Evolutionary conservation across 768 basidiomycete species (phyloP), one percentile per base, ranked within the genome.

Genomic region (Leccinum imitatum): DNA sequence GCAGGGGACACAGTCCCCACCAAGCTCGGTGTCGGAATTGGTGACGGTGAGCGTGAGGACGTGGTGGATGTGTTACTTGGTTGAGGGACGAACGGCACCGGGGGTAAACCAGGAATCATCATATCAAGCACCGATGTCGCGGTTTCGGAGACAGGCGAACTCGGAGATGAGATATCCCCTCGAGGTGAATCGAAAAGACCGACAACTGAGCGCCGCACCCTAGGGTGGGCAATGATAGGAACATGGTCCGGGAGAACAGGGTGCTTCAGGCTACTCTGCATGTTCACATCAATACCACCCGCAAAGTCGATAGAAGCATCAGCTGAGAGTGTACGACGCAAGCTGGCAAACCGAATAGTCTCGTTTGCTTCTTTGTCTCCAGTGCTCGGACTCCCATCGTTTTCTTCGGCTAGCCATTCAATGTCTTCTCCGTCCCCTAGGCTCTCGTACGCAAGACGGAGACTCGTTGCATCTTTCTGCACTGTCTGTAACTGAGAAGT

Each of bases 381-480:
- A 44, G 62, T 37, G 39, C 56, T 61, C 51, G 63, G 64, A 39
- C 73, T 71, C 14, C 59, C 59, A 30, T 80, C 69, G 31, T 80
- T 77, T 46, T 83, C 74, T 55, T 87, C 84, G 14, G 80, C 64
- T 6, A 65, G 15, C 73, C 74, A 73, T 50, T 75, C 69, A 17
- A 67, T 73, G 35, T 79, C 77, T 54, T 80, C 79, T 13, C 79
- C 80, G 50, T 86, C 84, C 23, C 80, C 80, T 39, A 92, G 78
- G 57, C 77, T 85, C 61, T 90, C 89, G 62, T 91, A 93, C 6
- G 85, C 81, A 57, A 82, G 82, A 50, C 80, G 80, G 62, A 93
- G 90, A 56, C 81, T 82, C 51, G 89, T 82, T 2, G 87, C 86
- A 65, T 92, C 89, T 59, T 82, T 80, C 64, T 90, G 88, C 10